A percentile compares a stretch with the other conserved stretches of the same genome.
phyloP scores from a whole-genome alignment of 257 asterid genomes.

The Solanum ossicruentum region DNA sequence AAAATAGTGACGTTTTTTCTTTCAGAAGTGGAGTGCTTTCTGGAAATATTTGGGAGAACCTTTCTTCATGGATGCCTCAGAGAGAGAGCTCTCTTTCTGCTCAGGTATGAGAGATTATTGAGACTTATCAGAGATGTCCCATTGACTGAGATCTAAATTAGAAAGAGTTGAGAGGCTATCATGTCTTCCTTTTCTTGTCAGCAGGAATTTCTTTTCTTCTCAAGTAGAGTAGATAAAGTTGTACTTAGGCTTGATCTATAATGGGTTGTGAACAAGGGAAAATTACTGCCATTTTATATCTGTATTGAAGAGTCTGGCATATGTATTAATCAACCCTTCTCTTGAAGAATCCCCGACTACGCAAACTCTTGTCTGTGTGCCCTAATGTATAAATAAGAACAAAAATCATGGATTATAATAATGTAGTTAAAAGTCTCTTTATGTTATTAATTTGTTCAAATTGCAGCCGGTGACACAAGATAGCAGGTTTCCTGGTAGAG shows the following conservation, averaged over 20 bases:
- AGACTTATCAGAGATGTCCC: background rate
- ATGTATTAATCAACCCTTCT: background rate
- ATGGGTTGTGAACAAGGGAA: background rate
- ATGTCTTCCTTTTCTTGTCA: background rate
- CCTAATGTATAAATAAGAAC: background rate
- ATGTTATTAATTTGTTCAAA: background rate
- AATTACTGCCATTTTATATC: background rate
- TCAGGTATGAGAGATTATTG: slow-evolving; percentile 27
- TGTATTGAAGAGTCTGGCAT: background rate
- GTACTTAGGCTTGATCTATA: background rate
- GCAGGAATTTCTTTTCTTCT: background rate
- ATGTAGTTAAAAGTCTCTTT: background rate
- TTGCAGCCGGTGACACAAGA: slow-evolving; percentile 33
- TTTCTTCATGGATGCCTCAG: slow-evolving; percentile 60
- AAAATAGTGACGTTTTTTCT: slow-evolving; percentile 4
- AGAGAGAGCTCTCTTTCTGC: slow-evolving; percentile 25
- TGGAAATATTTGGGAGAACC: slow-evolving; percentile 38
- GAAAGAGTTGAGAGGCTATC: background rate
- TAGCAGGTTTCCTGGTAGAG: slow-evolving; percentile 66
- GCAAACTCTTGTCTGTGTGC: background rate
- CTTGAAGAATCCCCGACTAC: background rate
- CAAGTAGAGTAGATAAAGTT: background rate
- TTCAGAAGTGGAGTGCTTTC: slow-evolving; percentile 45
- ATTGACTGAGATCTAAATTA: background rate
- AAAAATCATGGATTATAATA: background rate